Percentiles rank a stretch among this genome's conserved stretches.
Conservation (phyloP, 1,284 basidiomycete species). For the Peniophora sp. region DNA sequence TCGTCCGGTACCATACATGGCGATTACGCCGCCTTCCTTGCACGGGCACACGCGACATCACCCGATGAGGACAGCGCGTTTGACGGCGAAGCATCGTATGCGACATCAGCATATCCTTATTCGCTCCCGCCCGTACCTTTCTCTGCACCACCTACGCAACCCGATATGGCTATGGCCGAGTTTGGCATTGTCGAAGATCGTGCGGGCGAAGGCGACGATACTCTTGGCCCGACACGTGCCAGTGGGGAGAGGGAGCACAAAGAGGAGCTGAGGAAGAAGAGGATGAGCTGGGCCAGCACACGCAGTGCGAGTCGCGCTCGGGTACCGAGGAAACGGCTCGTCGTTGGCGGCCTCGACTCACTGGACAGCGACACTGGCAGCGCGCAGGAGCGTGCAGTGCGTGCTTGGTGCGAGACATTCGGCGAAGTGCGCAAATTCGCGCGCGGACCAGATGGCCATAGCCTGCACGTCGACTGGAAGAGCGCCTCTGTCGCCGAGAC, state of each 20-base stretch:
- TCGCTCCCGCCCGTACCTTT: too few relatives aligned
- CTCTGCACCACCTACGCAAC: too few relatives aligned
- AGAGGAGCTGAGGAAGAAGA: not conserved
- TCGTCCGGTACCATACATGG: not conserved
- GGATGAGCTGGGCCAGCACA: not conserved
- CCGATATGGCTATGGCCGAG: not conserved
- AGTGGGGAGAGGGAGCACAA: conserved; percentile 5
- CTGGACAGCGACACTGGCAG: not conserved
- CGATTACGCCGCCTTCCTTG: not conserved
- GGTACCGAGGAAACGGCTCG: not conserved
- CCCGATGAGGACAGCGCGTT: not conserved
- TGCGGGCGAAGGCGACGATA: conserved; percentile 8
- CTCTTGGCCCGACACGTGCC: conserved; percentile 4
- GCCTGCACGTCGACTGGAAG: conserved; percentile 11
- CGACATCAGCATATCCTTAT: not conserved
- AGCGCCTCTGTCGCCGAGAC: conserved; percentile 10
- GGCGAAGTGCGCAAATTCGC: conserved; percentile 10
- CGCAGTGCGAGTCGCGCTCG: conserved; percentile 1
- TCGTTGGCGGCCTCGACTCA: conserved; percentile 9
- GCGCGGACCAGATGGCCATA: conserved; percentile 6
- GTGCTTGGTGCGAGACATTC: conserved; percentile 12
- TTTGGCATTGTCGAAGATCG: conserved; percentile 1
- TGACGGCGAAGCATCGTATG: not conserved
- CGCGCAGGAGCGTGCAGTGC: conserved; percentile 7
- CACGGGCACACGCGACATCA: not conserved